Evolutionary conservation across 2,329 filamentous ascomycete species (phyloP).

Genomic region (Harringtonia lauricola): DNA sequence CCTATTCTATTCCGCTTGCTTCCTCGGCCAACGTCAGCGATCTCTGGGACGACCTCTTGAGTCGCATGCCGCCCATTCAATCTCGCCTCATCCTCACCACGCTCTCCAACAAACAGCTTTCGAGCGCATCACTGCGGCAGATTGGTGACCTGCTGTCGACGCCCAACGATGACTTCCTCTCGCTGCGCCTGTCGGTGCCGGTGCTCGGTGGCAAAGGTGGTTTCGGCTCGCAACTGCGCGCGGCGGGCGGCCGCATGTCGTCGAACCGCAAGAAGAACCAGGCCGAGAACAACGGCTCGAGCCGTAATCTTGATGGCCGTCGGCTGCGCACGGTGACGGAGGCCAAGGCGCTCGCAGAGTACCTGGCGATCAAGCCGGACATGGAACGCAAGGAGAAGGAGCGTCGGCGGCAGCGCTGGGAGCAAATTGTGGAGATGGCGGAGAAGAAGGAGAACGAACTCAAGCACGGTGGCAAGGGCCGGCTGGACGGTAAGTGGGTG

Average conservation of each 20-base stretch:
- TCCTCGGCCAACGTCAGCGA: constrained; percentile 54
- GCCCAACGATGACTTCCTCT: constrained; percentile 57
- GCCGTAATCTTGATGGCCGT: constrained; percentile 84
- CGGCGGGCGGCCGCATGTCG: constrained; percentile 95
- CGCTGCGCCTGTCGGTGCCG: constrained; percentile 68
- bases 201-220: constrained; percentile 92
- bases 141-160: constrained; percentile 52
- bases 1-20: constrained; percentile 64
- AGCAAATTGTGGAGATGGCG: constrained; percentile 75
- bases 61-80: constrained; percentile 47
- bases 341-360: constrained; percentile 90
- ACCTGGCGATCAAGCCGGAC: constrained; percentile 88
- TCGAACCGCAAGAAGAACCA: constrained; percentile 79
- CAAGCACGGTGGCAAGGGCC: constrained; percentile 56
- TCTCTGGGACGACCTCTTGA: constrained; percentile 51
- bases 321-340: constrained; percentile 86
- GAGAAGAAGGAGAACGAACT: constrained; percentile 79
- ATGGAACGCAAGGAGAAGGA: constrained; percentile 95
- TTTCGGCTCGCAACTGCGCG: constrained; percentile 93
- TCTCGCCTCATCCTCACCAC: constrained; percentile 69
- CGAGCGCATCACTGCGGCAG: constrained; percentile 36
- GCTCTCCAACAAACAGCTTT: constrained; percentile 61
- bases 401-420: constrained; percentile 71
- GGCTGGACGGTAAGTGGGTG: constrained; percentile 84
- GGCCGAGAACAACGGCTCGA: constrained; percentile 78